These are phyloP conservation scores for Jacaranda copaia DNA, from an alignment of 257 asterid species.

Conservation along the genomic window DNA sequence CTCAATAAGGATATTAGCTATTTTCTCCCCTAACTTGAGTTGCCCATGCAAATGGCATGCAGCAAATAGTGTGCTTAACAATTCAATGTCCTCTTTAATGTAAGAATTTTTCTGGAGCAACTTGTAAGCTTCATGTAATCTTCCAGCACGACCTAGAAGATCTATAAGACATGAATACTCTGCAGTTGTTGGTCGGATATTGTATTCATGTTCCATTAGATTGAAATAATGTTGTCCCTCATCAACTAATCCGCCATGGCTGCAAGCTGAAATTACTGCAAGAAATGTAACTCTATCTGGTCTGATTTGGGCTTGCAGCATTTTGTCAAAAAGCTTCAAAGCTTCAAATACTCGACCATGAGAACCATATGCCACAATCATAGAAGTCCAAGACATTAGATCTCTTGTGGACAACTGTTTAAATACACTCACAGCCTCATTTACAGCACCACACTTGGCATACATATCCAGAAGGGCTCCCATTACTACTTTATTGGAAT, in stretches of 20 bases:
- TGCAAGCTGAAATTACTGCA: constrained; percentile 82
- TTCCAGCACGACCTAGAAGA: constrained; percentile 78
- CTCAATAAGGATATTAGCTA: constrained; percentile 59
- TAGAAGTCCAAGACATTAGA: constrained; percentile 83
- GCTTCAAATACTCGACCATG: constrained; percentile 77
- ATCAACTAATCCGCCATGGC: constrained; percentile 80
- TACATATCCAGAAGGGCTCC: constrained; percentile 89
- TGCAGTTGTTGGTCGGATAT: constrained; percentile 63
- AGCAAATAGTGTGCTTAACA: constrained; percentile 73
- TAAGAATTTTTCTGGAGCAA: constrained; percentile 53
- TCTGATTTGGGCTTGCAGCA: constrained; percentile 55
- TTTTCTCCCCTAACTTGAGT: constrained; percentile 61
- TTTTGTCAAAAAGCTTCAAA: constrained; percentile 55
- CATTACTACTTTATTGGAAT: constrained; percentile 65
- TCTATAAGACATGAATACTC: constrained; percentile 79
- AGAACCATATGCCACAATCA: constrained; percentile 80
- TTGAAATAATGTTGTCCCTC: constrained; percentile 62
- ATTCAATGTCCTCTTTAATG: constrained; percentile 53
- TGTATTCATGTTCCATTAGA: constrained; percentile 51
- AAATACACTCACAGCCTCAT: constrained; percentile 65
- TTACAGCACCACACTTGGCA: constrained; percentile 80
- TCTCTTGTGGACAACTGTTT: constrained; percentile 58
- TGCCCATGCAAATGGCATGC: constrained; percentile 71
- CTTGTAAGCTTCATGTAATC: constrained; percentile 65
- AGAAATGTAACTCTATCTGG: constrained; percentile 83